phyloP scores from a whole-genome alignment of 768 basidiomycete genomes.

The Naganishia vaughanmartiniae region DNA sequence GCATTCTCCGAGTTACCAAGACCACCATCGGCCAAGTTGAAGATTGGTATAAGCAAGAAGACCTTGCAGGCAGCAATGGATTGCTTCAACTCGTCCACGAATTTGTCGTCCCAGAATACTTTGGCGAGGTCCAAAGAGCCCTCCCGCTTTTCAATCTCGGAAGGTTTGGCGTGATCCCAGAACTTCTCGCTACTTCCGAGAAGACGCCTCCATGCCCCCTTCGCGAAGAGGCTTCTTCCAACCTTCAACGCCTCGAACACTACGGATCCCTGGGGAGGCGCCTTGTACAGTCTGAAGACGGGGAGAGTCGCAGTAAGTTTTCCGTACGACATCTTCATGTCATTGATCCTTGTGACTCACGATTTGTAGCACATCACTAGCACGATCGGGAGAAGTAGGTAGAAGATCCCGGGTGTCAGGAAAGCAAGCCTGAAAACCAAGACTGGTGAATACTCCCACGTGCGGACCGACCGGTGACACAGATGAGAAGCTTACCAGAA shows the following conservation, averaged over 20 bases:
- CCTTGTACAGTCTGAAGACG: slow-evolving; percentile 37
- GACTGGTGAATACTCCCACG: background rate
- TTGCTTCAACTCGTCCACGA: slow-evolving; percentile 48
- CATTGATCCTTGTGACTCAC: background rate
- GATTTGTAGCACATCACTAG: slow-evolving; percentile 38
- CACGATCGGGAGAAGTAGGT: slow-evolving; percentile 49
- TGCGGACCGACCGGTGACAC: background rate
- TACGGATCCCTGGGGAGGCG: slow-evolving; percentile 50
- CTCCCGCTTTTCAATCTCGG: slow-evolving; percentile 35
- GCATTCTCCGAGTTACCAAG: slow-evolving; percentile 44
- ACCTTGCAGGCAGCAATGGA: slow-evolving; percentile 47
- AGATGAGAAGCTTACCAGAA: slow-evolving; percentile 41
- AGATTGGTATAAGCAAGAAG: slow-evolving; percentile 46
- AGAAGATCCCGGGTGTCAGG: slow-evolving; percentile 46
- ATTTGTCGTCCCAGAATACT: slow-evolving; percentile 50
- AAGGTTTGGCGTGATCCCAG: slow-evolving; percentile 49
- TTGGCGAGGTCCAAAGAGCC: slow-evolving; percentile 35
- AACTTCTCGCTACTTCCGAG: slow-evolving; percentile 42
- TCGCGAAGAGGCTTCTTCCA: slow-evolving; percentile 36
- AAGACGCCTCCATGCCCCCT: slow-evolving; percentile 36
- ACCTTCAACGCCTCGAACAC: slow-evolving; percentile 44
- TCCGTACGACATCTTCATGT: no score
- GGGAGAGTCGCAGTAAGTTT: background rate
- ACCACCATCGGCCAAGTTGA: slow-evolving; percentile 47
- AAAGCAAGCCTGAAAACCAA: slow-evolving; percentile 35